Conservation (phyloP, 306 rosid genomes). For the Cucumis melo region DNA sequence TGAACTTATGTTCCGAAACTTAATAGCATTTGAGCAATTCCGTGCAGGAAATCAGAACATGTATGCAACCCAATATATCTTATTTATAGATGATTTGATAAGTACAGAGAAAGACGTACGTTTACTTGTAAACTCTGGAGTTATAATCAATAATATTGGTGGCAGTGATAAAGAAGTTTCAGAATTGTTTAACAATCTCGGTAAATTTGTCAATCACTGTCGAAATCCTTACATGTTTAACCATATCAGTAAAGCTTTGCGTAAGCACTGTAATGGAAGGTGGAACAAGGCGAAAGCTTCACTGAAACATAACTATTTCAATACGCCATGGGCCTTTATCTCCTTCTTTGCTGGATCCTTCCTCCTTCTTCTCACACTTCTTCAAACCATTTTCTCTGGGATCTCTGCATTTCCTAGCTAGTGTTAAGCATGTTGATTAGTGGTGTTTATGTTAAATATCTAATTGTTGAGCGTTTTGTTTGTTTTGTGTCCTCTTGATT, state of each 20-base stretch:
- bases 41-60: accelerated
- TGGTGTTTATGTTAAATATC: no score
- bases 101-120: background rate
- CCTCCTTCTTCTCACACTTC: background rate
- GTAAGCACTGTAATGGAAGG: background rate
- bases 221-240: background rate
- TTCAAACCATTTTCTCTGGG: background rate
- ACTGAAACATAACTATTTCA: background rate
- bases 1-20: background rate
- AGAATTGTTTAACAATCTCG: background rate
- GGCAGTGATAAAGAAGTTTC: background rate
- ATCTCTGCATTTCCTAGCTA: background rate
- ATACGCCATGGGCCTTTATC: background rate
- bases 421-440: no score
- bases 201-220: no score
- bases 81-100: background rate
- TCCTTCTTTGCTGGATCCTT: background rate
- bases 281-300: background rate
- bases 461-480: no score
- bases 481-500: no score
- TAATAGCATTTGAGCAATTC: slow-evolving; percentile 21
- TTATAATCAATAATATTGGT: background rate
- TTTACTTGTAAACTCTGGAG: background rate
- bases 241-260: background rate
- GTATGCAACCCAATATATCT: background rate